phyloP scores from a whole-genome alignment of 2,329 filamentous ascomycete genomes.

The Colletotrichum spaethianum region DNA sequence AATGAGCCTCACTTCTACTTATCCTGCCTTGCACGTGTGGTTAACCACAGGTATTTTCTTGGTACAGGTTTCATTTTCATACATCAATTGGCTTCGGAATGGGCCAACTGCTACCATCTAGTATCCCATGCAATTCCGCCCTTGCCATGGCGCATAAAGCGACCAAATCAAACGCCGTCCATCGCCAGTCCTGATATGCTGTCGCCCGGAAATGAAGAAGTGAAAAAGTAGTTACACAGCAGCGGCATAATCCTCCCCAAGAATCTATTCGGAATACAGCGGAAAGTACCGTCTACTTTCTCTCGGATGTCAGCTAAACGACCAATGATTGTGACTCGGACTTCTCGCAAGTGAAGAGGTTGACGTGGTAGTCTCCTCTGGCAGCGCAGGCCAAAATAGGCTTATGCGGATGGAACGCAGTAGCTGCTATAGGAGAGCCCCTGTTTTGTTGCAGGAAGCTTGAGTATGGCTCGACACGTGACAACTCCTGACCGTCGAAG shows the following conservation, averaged over 20 bases:
- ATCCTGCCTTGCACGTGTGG: background rate
- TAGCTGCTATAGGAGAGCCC: conserved; percentile 86
- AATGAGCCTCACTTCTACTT: background rate
- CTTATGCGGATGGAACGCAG: conserved; percentile 94
- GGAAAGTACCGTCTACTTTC: background rate
- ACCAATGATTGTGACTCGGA: conserved; percentile 48
- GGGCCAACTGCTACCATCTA: conserved; percentile 18
- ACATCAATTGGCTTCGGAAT: conserved; percentile 21
- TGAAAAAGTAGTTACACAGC: conserved; percentile 32
- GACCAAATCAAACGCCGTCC: conserved; percentile 33
- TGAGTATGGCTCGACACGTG: conserved; percentile 89
- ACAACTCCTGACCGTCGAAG: conserved; percentile 84
- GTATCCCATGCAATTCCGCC: conserved; percentile 18
- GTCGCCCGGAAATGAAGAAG: conserved; percentile 27
- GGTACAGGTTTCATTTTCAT: conserved; percentile 11
- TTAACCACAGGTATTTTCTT: background rate
- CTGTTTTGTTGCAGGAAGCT: conserved; percentile 88
- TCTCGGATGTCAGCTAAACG: conserved; percentile 23
- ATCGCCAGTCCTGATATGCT: conserved; percentile 29
- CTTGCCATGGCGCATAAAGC: conserved; percentile 23
- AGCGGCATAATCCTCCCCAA: conserved; percentile 7
- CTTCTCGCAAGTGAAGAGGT: conserved; percentile 82
- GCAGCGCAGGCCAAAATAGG: conserved; percentile 92
- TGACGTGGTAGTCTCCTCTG: conserved; percentile 90
- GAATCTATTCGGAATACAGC: conserved; percentile 19